Evolutionary conservation across 1,139 yeast genomes (phyloP).

Genomic region (Kodamaea sp.): DNA sequence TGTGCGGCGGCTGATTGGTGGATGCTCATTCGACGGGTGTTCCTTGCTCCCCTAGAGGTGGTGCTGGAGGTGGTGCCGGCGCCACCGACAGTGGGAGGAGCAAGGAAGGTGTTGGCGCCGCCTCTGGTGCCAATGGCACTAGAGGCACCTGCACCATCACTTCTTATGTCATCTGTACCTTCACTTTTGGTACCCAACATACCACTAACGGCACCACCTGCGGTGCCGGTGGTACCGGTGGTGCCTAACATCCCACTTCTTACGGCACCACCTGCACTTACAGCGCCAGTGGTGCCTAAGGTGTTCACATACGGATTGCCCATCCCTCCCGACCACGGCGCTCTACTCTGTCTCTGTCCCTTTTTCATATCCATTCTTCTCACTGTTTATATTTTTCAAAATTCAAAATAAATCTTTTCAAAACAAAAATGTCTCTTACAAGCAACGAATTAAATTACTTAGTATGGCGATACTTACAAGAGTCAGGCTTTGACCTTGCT

Average conservation of each 20-base stretch:
- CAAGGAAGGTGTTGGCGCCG: slow-evolving; percentile 3
- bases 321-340: slow-evolving; percentile 39
- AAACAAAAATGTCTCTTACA: slow-evolving; percentile 62
- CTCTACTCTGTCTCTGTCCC: slow-evolving; percentile 41
- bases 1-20: slow-evolving; percentile 42
- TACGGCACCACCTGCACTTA: not conserved
- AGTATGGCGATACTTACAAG: slow-evolving; percentile 91
- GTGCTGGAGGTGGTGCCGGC: slow-evolving; percentile 17
- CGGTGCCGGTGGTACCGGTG: slow-evolving; percentile 3
- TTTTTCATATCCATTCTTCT: slow-evolving; percentile 28
- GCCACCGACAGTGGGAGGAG: slow-evolving; percentile 1
- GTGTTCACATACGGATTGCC: slow-evolving; percentile 35
- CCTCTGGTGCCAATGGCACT: slow-evolving; percentile 2
- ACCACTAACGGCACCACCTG: no score
- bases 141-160: no score
- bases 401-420: slow-evolving; percentile 1
- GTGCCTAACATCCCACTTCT: no score
- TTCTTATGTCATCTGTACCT: no score
- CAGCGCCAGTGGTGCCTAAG: slow-evolving; percentile 1
- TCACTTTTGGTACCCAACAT: no score
- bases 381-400: not conserved
- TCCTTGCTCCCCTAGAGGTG: slow-evolving; percentile 23
- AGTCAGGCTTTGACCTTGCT: slow-evolving; percentile 74
- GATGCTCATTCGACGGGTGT: slow-evolving; percentile 41
- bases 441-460: slow-evolving; percentile 85